These are phyloP conservation scores for Penicillium desertorum DNA, from an alignment of 495 filamentous ascomycete genomes.

Conservation along the genomic window DNA sequence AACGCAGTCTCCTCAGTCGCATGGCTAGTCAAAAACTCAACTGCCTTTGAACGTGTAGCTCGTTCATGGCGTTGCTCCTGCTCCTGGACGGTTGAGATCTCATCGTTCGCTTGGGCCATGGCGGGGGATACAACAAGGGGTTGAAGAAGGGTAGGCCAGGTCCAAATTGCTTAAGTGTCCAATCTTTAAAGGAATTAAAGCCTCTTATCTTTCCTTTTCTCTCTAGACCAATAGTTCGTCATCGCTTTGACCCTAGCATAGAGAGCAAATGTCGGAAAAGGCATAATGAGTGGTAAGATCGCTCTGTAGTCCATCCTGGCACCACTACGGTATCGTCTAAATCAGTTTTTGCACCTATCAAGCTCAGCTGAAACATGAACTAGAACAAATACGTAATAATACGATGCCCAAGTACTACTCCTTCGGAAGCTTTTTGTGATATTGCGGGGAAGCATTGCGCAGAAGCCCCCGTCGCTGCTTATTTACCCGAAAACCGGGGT, in stretches of 20 bases:
- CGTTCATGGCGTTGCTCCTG: neutral
- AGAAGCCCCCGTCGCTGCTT: neutral
- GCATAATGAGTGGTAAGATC: neutral
- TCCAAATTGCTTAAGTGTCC: neutral
- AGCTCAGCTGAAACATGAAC: neutral
- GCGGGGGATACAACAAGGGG: neutral
- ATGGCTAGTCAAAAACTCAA: conserved; percentile 22
- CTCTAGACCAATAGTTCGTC: neutral
- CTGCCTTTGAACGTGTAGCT: conserved; percentile 11
- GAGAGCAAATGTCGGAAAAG: neutral
- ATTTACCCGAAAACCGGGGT: neutral
- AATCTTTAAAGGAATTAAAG: neutral
- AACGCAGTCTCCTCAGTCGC: conserved; percentile 29
- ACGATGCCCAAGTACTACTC: neutral
- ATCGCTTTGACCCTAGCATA: neutral
- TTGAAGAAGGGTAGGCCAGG: neutral
- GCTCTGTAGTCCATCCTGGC: neutral
- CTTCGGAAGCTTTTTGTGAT: neutral
- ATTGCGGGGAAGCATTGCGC: neutral
- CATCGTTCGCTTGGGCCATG: neutral
- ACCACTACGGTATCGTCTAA: neutral
- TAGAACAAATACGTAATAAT: neutral
- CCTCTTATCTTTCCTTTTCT: neutral
- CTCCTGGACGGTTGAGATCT: neutral
- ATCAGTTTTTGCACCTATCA: neutral